phyloP scores from a whole-genome alignment of 2,329 filamentous ascomycete species.

The Oidium heveae region DNA sequence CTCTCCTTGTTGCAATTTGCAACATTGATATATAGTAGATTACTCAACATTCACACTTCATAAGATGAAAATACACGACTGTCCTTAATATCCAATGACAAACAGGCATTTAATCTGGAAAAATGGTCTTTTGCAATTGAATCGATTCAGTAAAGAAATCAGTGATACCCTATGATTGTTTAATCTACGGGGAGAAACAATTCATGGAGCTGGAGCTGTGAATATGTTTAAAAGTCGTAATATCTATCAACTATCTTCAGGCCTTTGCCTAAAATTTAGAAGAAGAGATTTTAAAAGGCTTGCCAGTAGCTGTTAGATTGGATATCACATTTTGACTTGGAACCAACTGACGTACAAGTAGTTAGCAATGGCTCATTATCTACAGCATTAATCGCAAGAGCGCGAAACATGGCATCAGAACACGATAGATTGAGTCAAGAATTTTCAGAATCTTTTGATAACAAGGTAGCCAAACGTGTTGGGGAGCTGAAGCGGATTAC shows the following conservation, averaged over 20 bases:
- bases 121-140: no score
- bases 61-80: no score
- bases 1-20: no score
- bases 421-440: conserved; percentile 26
- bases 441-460: conserved; percentile 29
- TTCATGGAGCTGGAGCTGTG: no score
- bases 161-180: no score
- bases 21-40: no score
- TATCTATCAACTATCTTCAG: conserved; percentile 26
- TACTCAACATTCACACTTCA: no score
- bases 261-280: conserved; percentile 9
- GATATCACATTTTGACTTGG: conserved; percentile 1
- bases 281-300: conserved; percentile 15
- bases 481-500: conserved; percentile 35
- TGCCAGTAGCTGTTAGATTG: conserved; percentile 20
- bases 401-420: conserved; percentile 29
- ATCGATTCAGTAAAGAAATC: no score
- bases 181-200: no score
- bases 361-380: conserved; percentile 17
- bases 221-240: conserved; percentile 10
- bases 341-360: conserved; percentile 5
- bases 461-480: conserved; percentile 28
- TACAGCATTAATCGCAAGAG: conserved; percentile 31
- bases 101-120: no score
- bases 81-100: no score